Evolutionary conservation across 257 asterid species (phyloP).

Genomic region (Striga asiatica): DNA sequence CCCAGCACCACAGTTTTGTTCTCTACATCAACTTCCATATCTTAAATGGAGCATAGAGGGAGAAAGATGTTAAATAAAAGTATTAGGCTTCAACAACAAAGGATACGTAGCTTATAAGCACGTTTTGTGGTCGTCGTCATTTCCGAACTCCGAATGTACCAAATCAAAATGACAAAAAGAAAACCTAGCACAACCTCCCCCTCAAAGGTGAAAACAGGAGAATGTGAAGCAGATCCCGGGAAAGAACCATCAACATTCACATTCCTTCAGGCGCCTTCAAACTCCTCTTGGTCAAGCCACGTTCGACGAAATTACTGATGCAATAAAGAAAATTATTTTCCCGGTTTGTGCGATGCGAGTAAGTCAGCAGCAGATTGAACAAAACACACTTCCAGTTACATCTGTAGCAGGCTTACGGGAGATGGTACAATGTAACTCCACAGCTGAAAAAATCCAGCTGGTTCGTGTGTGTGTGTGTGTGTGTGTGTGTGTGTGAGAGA

Average conservation of each 20-base stretch:
- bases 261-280: conserved; percentile 18
- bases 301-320: conserved; percentile 21
- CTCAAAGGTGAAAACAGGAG: conserved; percentile 12
- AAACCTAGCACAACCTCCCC: conserved; percentile 34
- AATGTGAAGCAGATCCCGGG: conserved; percentile 32
- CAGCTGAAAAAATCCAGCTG: conserved; percentile 3
- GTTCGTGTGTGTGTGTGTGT: not conserved
- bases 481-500: conserved; percentile 6
- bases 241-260: conserved; percentile 18
- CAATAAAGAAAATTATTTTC: not conserved
- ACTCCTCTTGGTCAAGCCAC: conserved; percentile 15
- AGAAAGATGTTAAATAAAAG: not conserved
- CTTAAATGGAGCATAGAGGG: not conserved
- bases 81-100: conserved; percentile 17
- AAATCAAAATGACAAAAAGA: conserved; percentile 18
- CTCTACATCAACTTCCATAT: conserved; percentile 8
- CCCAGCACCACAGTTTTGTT: conserved; percentile 1
- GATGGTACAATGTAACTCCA: conserved; percentile 23
- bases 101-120: conserved; percentile 99
- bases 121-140: conserved; percentile 84
- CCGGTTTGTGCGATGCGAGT: not conserved
- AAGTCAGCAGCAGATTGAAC: not conserved
- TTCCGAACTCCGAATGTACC: conserved; percentile 18
- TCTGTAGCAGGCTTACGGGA: conserved; percentile 10
- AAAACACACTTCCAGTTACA: not conserved